These are phyloP conservation scores for Coccomyxa sp. DNA, from an alignment of 139 green algal genomes.

Conservation along the genomic window DNA sequence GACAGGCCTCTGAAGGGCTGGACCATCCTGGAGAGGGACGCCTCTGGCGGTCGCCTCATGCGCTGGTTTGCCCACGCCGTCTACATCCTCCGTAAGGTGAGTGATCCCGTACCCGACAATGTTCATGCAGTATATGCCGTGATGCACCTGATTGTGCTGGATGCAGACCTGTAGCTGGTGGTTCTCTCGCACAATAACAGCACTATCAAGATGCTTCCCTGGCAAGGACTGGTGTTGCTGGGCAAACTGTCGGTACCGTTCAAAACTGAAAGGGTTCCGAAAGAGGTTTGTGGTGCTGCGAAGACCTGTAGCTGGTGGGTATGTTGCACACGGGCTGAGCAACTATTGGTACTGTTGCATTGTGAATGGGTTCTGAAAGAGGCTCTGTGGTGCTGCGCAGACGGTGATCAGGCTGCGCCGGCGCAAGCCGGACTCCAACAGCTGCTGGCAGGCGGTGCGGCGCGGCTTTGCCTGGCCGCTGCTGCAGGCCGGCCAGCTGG, in stretches of 20 bases:
- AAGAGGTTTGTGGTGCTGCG: background rate
- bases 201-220: no score
- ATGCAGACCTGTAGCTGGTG: background rate
- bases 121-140: background rate
- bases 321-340: no score
- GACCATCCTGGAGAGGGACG: conserved; percentile 24
- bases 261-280: no score
- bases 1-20: conserved; percentile 38
- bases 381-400: background rate
- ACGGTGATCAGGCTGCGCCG: background rate
- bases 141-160: background rate
- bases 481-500: conserved; percentile 3
- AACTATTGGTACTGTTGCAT: no score
- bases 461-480: background rate
- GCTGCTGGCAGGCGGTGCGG: background rate
- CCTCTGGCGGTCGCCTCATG: background rate
- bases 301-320: no score
- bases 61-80: background rate
- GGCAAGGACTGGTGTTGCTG: no score
- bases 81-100: conserved; percentile 1
- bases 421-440: background rate
- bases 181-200: no score
- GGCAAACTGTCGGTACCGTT: no score
- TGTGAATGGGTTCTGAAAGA: no score
- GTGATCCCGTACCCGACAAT: background rate